These are phyloP conservation scores for Aphanocladium album DNA, from an alignment of 2,329 filamentous ascomycete species.

Conservation along the genomic window DNA sequence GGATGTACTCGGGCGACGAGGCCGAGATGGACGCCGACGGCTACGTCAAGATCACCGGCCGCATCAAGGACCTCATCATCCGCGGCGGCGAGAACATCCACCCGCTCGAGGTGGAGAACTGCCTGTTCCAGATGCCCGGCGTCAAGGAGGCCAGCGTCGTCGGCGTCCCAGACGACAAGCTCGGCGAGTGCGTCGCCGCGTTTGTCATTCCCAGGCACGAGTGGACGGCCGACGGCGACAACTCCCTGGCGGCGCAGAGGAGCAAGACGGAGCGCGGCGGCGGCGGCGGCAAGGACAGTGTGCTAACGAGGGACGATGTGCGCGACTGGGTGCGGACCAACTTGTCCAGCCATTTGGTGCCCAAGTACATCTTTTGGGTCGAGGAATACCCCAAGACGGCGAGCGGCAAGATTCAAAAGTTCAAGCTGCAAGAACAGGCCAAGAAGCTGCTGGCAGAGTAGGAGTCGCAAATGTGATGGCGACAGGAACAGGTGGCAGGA, in stretches of 20 bases:
- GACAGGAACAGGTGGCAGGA: no score
- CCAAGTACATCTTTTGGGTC: constrained; percentile 85
- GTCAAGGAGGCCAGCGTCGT: constrained; percentile 77
- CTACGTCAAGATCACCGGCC: constrained; percentile 81
- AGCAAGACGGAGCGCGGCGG: constrained; percentile 14
- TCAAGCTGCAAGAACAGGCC: constrained; percentile 68
- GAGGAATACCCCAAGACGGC: constrained; percentile 88
- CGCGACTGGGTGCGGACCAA: constrained; percentile 66
- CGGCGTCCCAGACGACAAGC: constrained; percentile 72
- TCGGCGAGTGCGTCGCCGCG: constrained; percentile 82
- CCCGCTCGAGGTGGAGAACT: constrained; percentile 88
- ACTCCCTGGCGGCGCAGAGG: constrained; percentile 21
- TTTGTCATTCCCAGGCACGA: constrained; percentile 60
- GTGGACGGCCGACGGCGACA: constrained; percentile 22
- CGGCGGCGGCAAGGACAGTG: constrained; percentile 1
- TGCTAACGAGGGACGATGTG: constrained; percentile 54
- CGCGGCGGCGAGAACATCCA: constrained; percentile 94
- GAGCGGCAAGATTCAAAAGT: constrained; percentile 96
- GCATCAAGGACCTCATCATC: constrained; percentile 95
- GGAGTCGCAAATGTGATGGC: background rate
- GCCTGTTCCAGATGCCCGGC: constrained; percentile 65
- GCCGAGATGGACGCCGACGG: constrained; percentile 77
- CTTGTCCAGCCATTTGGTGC: constrained; percentile 72
- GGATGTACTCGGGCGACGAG: constrained; percentile 95
- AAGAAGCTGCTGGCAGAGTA: constrained; percentile 27